Percentiles rank a stretch among this genome's conserved stretches.
Evolutionary conservation across 192 early-diverging fungal genomes (phyloP).

Genomic region (Entomortierella beljakovae): DNA sequence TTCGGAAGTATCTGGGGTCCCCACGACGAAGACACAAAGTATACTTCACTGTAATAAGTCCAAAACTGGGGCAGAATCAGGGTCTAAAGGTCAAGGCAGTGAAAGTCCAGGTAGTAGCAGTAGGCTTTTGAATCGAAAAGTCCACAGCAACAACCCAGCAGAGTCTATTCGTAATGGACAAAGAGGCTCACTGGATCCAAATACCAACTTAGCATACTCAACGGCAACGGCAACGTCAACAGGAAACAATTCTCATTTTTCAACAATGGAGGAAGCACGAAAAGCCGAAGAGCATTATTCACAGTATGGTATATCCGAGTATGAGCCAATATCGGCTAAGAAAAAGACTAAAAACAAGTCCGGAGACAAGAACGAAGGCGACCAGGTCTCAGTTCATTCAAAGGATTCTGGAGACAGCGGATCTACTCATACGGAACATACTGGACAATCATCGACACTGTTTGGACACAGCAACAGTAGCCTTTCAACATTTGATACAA

Average conservation of each 20-base stretch:
- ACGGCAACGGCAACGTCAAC: constrained; percentile 25
- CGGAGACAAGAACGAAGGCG: constrained; percentile 14
- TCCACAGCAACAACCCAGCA: background rate
- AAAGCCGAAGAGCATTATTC: constrained; percentile 39
- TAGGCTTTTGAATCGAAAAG: constrained; percentile 4
- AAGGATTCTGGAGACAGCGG: constrained; percentile 46
- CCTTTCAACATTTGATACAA: constrained; percentile 10
- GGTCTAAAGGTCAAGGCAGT: too few species aligned
- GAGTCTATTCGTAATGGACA: constrained; percentile 9
- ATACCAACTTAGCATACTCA: background rate
- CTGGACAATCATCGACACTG: constrained; percentile 7
- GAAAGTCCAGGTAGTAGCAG: background rate
- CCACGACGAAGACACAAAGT: background rate
- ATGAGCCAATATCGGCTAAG: constrained; percentile 20
- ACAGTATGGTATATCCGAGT: constrained; percentile 37
- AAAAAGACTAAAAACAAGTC: constrained; percentile 26
- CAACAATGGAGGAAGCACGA: constrained; percentile 7
- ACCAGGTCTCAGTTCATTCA: constrained; percentile 30
- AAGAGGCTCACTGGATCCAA: constrained; percentile 28
- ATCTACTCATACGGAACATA: constrained; percentile 18
- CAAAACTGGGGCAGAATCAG: background rate
- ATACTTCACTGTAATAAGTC: background rate
- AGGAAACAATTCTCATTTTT: background rate
- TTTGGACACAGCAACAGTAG: constrained; percentile 29
- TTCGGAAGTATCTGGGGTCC: constrained; percentile 1